phyloP scores from a whole-genome alignment of 768 basidiomycete species.

The Pleurotus giganteus region DNA sequence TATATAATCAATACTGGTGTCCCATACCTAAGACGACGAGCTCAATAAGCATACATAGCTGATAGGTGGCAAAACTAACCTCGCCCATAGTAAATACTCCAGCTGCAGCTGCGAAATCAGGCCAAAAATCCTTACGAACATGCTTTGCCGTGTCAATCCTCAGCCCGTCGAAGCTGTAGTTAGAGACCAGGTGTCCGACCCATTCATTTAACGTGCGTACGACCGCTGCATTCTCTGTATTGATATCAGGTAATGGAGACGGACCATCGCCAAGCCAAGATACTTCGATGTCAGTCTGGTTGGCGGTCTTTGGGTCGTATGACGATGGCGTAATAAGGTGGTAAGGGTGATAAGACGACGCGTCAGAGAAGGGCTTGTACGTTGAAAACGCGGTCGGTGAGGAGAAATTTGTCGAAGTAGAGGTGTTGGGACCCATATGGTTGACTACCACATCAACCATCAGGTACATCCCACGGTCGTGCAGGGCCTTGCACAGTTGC shows the following conservation, averaged over 20 bases:
- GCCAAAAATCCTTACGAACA: slow-evolving; percentile 66
- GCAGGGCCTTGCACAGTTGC: slow-evolving; percentile 61
- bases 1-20: slow-evolving; percentile 25
- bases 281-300: slow-evolving; percentile 56
- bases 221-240: slow-evolving; percentile 63
- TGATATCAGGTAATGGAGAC: slow-evolving; percentile 67
- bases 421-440: slow-evolving; percentile 33
- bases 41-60: slow-evolving; percentile 9
- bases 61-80: slow-evolving; percentile 40
- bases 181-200: slow-evolving; percentile 54
- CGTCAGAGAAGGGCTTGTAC: slow-evolving; percentile 23
- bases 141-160: slow-evolving; percentile 67
- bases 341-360: slow-evolving; percentile 54
- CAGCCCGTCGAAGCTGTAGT: slow-evolving; percentile 65
- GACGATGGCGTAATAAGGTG: slow-evolving; percentile 49
- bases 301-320: slow-evolving; percentile 39
- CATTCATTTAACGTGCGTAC: slow-evolving; percentile 54
- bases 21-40: slow-evolving; percentile 20
- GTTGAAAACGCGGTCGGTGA: slow-evolving; percentile 11
- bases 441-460: slow-evolving; percentile 81
- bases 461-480: slow-evolving; percentile 57
- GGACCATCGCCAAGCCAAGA: slow-evolving; percentile 74
- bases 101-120: slow-evolving; percentile 54
- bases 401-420: slow-evolving; percentile 24
- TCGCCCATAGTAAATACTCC: slow-evolving; percentile 77